Evolutionary conservation across 1,139 yeast species (phyloP).

Genomic region (Pichia sp.): DNA sequence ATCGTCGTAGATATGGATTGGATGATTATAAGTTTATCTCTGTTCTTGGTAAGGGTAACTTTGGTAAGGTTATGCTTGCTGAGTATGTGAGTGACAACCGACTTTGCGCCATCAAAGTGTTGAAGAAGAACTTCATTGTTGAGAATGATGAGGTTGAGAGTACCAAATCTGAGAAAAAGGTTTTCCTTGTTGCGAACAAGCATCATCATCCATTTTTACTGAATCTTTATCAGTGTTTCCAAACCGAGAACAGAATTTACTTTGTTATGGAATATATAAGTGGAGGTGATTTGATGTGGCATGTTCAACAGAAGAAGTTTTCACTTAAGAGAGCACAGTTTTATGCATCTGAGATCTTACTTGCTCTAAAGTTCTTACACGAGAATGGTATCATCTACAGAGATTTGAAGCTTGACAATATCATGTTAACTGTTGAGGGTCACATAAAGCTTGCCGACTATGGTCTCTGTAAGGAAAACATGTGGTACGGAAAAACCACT

Average conservation of each 20-base stretch:
- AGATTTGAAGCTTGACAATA: slow-evolving; percentile 92
- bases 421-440: slow-evolving; percentile 82
- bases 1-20: slow-evolving; percentile 71
- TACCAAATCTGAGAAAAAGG: slow-evolving; percentile 88
- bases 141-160: slow-evolving; percentile 96
- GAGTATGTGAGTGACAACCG: slow-evolving; percentile 75
- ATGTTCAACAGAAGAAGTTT: slow-evolving; percentile 86
- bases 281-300: slow-evolving; percentile 99
- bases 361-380: slow-evolving; percentile 89
- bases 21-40: slow-evolving; percentile 93
- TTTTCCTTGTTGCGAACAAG: slow-evolving; percentile 81
- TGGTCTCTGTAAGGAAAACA: slow-evolving; percentile 92
- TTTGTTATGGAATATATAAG: slow-evolving; percentile 97
- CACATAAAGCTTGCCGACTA: slow-evolving; percentile 96
- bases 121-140: slow-evolving; percentile 90
- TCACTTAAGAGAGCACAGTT: slow-evolving; percentile 90
- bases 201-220: slow-evolving; percentile 90
- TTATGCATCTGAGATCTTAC: slow-evolving; percentile 91
- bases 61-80: slow-evolving; percentile 96
- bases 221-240: slow-evolving; percentile 91
- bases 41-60: slow-evolving; percentile 94
- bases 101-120: slow-evolving; percentile 89
- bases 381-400: slow-evolving; percentile 95
- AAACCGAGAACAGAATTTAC: slow-evolving; percentile 93
- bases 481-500: slow-evolving; percentile 89